Percentiles rank a stretch among this genome's conserved stretches.
Conservation (phyloP, 805 yeast genomes). For the Ogataea henricii region DNA sequence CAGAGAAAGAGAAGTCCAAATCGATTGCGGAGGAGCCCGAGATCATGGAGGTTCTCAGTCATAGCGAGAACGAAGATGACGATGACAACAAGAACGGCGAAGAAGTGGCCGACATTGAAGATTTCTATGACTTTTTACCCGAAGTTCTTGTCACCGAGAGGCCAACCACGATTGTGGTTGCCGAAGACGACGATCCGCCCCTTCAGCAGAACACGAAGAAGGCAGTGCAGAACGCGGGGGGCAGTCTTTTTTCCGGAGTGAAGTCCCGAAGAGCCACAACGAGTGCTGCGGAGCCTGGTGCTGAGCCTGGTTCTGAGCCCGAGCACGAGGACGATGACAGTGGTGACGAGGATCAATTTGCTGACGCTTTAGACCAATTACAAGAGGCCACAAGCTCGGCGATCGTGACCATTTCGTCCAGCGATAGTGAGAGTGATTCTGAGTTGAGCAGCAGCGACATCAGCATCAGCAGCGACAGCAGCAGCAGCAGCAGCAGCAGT, state of each 20-base stretch:
- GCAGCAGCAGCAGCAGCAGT: no score
- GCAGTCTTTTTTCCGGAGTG: background rate
- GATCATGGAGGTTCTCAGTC: background rate
- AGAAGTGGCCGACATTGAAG: background rate
- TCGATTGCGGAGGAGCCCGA: conserved; percentile 3
- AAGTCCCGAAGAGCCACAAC: background rate
- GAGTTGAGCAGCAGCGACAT: no score
- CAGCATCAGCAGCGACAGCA: no score
- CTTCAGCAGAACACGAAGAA: background rate
- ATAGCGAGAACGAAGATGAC: background rate
- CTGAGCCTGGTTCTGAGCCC: no score
- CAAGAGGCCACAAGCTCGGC: background rate
- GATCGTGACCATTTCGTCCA: background rate
- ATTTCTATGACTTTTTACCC: background rate
- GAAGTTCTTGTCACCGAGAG: conserved; percentile 1
- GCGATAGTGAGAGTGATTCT: background rate
- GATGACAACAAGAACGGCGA: background rate
- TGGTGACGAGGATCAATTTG: background rate
- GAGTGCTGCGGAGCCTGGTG: background rate
- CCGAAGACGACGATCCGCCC: background rate
- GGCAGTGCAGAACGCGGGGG: background rate
- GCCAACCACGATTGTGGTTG: background rate
- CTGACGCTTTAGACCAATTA: conserved; percentile 1
- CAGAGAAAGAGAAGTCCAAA: background rate
- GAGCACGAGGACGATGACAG: background rate